phyloP scores from a whole-genome alignment of 1,284 basidiomycete genomes.

The Rhodotorula mucilaginosa region DNA sequence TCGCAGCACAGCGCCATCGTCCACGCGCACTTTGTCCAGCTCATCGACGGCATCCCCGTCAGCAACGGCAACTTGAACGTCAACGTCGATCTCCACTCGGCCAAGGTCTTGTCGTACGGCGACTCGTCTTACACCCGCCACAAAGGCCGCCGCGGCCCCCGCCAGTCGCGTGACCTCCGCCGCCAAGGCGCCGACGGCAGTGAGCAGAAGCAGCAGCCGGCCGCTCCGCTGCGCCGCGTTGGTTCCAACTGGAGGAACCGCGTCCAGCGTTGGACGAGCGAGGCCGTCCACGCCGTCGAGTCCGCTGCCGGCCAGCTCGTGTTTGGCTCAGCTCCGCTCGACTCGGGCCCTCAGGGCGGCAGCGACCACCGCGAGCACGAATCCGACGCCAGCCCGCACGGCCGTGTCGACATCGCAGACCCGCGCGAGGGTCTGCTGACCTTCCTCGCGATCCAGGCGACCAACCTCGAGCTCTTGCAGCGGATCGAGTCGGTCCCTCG shows the following conservation, averaged over 20 bases:
- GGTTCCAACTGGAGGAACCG: constrained; percentile 21
- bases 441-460: constrained; percentile 33
- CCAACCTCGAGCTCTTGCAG: constrained; percentile 14
- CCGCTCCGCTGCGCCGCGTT: background rate
- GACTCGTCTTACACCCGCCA: constrained; percentile 31
- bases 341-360: constrained; percentile 20
- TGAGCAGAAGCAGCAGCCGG: background rate
- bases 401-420: constrained; percentile 8
- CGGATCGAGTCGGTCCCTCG: constrained; percentile 24
- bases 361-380: background rate
- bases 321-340: constrained; percentile 19
- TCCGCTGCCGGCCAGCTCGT: constrained; percentile 20
- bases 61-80: constrained; percentile 68
- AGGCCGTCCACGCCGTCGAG: constrained; percentile 10
- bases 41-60: constrained; percentile 78
- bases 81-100: constrained; percentile 64
- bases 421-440: constrained; percentile 37
- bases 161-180: background rate
- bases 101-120: constrained; percentile 40
- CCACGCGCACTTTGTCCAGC: constrained; percentile 54
- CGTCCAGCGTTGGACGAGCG: constrained; percentile 29
- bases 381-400: no score
- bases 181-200: no score
- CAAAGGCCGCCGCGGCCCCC: constrained; percentile 9
- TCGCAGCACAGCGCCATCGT: constrained; percentile 40